Evolutionary conservation across 257 asterid genomes (phyloP).

Genomic region (Scutellaria minor): DNA sequence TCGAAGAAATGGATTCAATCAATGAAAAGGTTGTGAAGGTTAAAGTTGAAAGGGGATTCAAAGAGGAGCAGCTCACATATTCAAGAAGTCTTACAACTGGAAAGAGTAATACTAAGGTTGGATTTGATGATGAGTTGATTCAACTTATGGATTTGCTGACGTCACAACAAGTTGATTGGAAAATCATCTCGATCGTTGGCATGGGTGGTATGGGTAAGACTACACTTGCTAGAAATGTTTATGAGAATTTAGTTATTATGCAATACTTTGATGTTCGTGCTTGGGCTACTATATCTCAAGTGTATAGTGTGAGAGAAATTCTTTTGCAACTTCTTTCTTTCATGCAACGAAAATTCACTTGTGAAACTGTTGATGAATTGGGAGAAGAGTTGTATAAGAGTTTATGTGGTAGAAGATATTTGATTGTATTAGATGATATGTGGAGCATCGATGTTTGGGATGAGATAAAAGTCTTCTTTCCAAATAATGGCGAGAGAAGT

Average conservation of each 20-base stretch:
- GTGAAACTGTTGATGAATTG: not conserved
- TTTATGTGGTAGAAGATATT: slow-evolving; percentile 16
- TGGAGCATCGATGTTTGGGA: slow-evolving; percentile 17
- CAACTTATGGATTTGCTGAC: too few species aligned
- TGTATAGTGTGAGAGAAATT: too few species aligned
- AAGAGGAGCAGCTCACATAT: not conserved
- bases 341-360: not conserved
- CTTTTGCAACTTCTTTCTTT: too few species aligned
- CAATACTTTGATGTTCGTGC: too few species aligned
- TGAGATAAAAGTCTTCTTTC: slow-evolving; percentile 1
- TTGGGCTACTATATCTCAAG: too few species aligned
- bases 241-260: too few species aligned
- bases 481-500: slow-evolving; percentile 2
- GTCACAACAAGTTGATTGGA: too few species aligned
- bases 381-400: not conserved
- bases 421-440: slow-evolving; percentile 21
- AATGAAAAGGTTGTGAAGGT: not conserved
- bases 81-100: not conserved
- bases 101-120: not conserved
- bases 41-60: not conserved
- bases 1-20: not conserved
- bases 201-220: too few species aligned
- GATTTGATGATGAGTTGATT: too few species aligned
- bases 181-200: too few species aligned
- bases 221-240: too few species aligned